Percentiles rank a stretch among this genome's conserved stretches.
These are phyloP conservation scores for Terfezia boudieri DNA, from an alignment of 495 filamentous ascomycete species.

Conservation along the genomic window DNA sequence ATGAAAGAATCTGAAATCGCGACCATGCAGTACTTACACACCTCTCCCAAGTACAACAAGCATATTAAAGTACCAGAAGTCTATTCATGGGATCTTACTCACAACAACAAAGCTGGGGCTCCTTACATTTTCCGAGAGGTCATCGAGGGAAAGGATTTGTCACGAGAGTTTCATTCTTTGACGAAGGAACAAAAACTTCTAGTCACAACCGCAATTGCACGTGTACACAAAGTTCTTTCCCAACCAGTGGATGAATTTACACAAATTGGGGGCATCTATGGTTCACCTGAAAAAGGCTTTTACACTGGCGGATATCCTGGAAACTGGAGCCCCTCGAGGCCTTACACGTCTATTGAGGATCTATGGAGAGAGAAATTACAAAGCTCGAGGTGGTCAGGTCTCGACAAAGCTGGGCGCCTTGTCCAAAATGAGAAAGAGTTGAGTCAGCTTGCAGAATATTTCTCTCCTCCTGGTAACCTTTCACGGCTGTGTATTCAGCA, in stretches of 20 bases:
- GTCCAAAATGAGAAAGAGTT: slow-evolving; percentile 15
- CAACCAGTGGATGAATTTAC: slow-evolving; percentile 16
- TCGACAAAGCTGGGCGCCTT: slow-evolving; percentile 4
- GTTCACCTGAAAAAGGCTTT: background rate
- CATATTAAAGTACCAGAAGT: slow-evolving; percentile 15
- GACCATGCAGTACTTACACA: slow-evolving; percentile 16
- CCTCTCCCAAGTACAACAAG: slow-evolving; percentile 10
- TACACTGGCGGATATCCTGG: background rate
- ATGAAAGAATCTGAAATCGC: slow-evolving; percentile 19
- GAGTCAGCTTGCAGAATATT: slow-evolving; percentile 11
- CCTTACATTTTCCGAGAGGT: slow-evolving; percentile 18
- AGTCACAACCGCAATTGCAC: background rate
- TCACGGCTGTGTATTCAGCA: slow-evolving; percentile 18
- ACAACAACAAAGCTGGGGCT: slow-evolving; percentile 17
- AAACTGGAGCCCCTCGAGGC: background rate
- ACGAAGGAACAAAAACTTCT: background rate
- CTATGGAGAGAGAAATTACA: background rate
- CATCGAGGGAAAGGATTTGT: slow-evolving; percentile 16
- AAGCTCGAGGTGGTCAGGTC: background rate
- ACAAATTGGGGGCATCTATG: slow-evolving; percentile 17
- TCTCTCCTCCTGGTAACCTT: slow-evolving; percentile 14
- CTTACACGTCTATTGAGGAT: background rate
- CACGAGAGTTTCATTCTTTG: slow-evolving; percentile 4
- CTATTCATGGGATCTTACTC: slow-evolving; percentile 15
- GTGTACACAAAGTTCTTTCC: slow-evolving; percentile 5